phyloP scores from a whole-genome alignment of 1,139 yeast genomes.

The Arxiozyma telluris region DNA sequence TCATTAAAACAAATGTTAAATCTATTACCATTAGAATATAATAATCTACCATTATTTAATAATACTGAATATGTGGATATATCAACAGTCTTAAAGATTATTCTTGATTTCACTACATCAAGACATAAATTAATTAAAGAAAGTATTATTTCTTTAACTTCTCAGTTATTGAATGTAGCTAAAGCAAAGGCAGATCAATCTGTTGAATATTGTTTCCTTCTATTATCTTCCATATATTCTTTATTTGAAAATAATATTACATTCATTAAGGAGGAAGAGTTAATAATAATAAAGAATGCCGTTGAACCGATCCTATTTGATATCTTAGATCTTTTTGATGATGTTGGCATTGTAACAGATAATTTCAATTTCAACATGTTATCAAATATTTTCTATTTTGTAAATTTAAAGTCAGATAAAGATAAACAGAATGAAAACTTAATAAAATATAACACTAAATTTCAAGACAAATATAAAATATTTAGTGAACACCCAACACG shows the following conservation, averaged over 20 bases:
- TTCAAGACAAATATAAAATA: conserved; percentile 22
- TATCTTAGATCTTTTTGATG: conserved; percentile 6
- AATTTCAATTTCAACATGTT: conserved; percentile 24
- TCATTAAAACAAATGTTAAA: conserved; percentile 54
- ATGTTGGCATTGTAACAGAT: conserved; percentile 15
- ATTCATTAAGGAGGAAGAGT: conserved; percentile 12
- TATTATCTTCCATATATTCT: conserved; percentile 25
- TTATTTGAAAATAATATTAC: conserved; percentile 22
- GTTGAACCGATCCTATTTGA: conserved; percentile 18
- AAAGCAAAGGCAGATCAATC: conserved; percentile 9
- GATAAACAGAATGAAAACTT: conserved; percentile 15
- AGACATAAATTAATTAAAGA: conserved; percentile 26
- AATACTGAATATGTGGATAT: conserved; percentile 22
- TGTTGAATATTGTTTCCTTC: conserved; percentile 23
- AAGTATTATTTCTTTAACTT: conserved; percentile 21
- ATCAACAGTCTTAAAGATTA: conserved; percentile 38
- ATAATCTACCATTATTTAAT: conserved; percentile 18
- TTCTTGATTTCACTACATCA: conserved; percentile 32
- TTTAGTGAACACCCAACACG: conserved; percentile 32
- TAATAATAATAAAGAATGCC: conserved; percentile 12
- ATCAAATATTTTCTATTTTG: conserved; percentile 21
- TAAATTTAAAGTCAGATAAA: conserved; percentile 15
- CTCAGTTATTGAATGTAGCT: conserved; percentile 15
- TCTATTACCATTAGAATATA: conserved; percentile 38
- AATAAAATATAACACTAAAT: conserved; percentile 11